A percentile compares a stretch with the other conserved stretches of the same genome.
phyloP scores from a whole-genome alignment of 2,329 filamentous ascomycete genomes.

The Colletotrichum noveboracense region DNA sequence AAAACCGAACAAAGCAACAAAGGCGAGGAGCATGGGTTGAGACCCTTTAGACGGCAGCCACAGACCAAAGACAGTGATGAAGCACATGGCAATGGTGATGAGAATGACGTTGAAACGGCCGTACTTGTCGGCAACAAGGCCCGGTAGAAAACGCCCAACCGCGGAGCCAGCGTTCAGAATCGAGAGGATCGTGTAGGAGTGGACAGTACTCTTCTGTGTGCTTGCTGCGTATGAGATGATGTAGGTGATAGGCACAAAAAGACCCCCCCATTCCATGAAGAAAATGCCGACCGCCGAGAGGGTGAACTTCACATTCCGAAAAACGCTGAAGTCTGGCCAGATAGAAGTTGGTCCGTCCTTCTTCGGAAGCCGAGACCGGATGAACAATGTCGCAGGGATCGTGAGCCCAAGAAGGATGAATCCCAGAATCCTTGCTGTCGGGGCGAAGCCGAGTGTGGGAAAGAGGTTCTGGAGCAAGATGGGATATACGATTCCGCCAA shows the following conservation, averaged over 20 bases:
- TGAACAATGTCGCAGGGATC: conserved; percentile 51
- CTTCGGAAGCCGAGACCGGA: conserved; percentile 60
- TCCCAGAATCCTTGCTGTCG: conserved; percentile 54
- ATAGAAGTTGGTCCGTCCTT: conserved; percentile 45
- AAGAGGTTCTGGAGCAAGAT: conserved; percentile 51
- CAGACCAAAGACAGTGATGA: conserved; percentile 64
- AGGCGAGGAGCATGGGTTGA: conserved; percentile 67
- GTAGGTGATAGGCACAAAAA: conserved; percentile 79
- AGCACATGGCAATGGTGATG: conserved; percentile 62
- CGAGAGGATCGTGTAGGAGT: conserved; percentile 79
- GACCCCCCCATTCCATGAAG: conserved; percentile 73
- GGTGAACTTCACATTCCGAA: conserved; percentile 63
- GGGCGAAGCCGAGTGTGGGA: conserved; percentile 51
- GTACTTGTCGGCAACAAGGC: conserved; percentile 74
- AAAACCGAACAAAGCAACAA: conserved; percentile 78
- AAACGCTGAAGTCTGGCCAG: conserved; percentile 66
- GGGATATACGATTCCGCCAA: conserved; percentile 72
- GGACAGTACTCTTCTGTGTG: conserved; percentile 61
- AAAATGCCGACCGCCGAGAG: conserved; percentile 68
- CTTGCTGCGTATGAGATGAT: conserved; percentile 73
- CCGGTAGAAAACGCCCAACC: conserved; percentile 78
- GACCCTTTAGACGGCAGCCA: conserved; percentile 71
- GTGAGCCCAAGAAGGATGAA: conserved; percentile 54
- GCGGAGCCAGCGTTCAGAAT: conserved; percentile 82
- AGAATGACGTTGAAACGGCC: conserved; percentile 86